Evolutionary conservation across 208 protist genomes (phyloP), one percentile per base, ranked within the genome.

Genomic region (Leishmania lainsoni): DNA sequence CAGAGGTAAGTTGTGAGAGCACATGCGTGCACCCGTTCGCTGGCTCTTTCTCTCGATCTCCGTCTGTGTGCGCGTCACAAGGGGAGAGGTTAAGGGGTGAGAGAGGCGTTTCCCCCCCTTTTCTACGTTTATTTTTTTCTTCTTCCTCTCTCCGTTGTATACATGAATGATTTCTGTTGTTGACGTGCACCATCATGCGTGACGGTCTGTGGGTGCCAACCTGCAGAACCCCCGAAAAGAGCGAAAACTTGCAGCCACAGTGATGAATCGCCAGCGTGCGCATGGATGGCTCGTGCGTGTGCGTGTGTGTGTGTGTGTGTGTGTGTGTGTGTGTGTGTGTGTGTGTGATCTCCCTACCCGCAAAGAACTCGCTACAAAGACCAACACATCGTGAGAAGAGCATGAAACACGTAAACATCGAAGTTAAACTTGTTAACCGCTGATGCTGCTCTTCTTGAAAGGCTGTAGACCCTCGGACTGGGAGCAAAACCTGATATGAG

Each of bases 1-100:
- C 66, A 90, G 73, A 97, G 97, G 85, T 98, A 76, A 78, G 59
- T 49, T 29, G 35, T 49, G 42, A 51, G 2, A 4, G 69, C 29
- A 4, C 16, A 26, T 8, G 12, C 69, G 12, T 51, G 26, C 2
- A 9, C 12, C 45, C 10, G 0, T 48, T 29, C 10, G 22, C 68
- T 29, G 10, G 39, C 39, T 51, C 22, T 51, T 52, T 73, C 20
- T 51, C 39, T 48, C 42, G 8, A 1, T 32, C 20, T 51, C 69
- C 45, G 22, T 59, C 22, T 16, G 20, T 49, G 48, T 75, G 49
- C 35, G 52, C 52, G 42, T 45, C 42, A 12, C 22, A 1, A 9
- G 45, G 69, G 69, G 16, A 51, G 66, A 48, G 66, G 32, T n/a
- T n/a, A 39, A 71, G 69, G 26, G 20, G 22, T 72, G 39, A 16